Evolutionary conservation across 306 rosid genomes (phyloP).

Genomic region (Glycine tomentella): DNA sequence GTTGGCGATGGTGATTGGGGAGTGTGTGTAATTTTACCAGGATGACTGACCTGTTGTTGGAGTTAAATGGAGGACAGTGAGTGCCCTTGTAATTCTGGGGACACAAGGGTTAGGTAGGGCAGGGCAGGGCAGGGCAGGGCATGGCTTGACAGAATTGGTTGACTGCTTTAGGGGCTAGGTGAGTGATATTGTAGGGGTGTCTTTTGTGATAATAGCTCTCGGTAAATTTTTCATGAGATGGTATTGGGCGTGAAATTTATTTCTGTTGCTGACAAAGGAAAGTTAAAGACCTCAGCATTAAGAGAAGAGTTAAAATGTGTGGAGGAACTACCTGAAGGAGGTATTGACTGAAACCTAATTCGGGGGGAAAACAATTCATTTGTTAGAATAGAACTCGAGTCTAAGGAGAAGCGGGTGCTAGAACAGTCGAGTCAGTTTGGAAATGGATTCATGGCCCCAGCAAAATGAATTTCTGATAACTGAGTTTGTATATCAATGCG

Average conservation of each 20-base stretch:
- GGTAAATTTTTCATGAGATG: constrained; percentile 32
- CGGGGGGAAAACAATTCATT: constrained; percentile 3
- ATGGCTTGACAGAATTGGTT: constrained; percentile 29
- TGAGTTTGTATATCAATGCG: constrained; percentile 26
- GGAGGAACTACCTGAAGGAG: constrained; percentile 27
- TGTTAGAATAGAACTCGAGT: constrained; percentile 36
- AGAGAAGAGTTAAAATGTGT: constrained; percentile 34
- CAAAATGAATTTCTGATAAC: constrained; percentile 34
- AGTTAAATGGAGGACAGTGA: constrained; percentile 36
- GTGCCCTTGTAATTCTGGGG: constrained; percentile 29
- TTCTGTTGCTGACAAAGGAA: constrained; percentile 32
- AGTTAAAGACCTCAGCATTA: constrained; percentile 2
- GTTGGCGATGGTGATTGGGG: constrained; percentile 20
- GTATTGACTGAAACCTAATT: constrained; percentile 43
- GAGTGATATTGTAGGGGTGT: too few relatives aligned
- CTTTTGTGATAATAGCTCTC: constrained; percentile 37
- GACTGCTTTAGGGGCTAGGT: constrained; percentile 41
- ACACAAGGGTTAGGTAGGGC: constrained; percentile 17
- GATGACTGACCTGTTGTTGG: constrained; percentile 41
- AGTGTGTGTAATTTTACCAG: constrained; percentile 15
- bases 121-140: too few relatives aligned
- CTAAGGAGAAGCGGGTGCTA: constrained; percentile 15
- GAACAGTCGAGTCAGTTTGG: constrained; percentile 1
- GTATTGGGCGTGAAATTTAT: constrained; percentile 28
- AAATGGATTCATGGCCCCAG: not conserved